These are phyloP conservation scores for Myxozyma sirexii DNA, from an alignment of 805 yeast species.

Conservation along the genomic window DNA sequence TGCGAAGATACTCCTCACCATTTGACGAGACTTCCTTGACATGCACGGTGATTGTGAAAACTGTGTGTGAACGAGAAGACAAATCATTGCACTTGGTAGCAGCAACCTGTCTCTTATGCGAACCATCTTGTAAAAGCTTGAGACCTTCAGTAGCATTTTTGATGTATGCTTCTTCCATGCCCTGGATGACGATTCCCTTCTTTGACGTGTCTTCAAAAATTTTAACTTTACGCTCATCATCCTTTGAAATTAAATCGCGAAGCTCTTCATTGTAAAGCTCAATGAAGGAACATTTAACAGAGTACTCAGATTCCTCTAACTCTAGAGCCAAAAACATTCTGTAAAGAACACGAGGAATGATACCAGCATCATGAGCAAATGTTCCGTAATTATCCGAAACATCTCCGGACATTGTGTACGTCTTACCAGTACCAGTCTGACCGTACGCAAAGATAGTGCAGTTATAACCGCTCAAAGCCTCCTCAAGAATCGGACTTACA, in stretches of 20 bases:
- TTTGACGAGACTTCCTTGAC: conserved; percentile 55
- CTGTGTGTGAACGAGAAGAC: conserved; percentile 79
- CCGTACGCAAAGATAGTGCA: conserved; percentile 80
- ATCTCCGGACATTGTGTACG: conserved; percentile 47
- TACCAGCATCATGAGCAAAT: conserved; percentile 55
- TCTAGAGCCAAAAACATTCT: conserved; percentile 56
- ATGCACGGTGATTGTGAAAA: conserved; percentile 68
- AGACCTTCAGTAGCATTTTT: conserved; percentile 56
- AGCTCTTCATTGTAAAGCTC: conserved; percentile 89
- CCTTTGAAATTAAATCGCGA: conserved; percentile 62
- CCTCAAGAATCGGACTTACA: conserved; percentile 65
- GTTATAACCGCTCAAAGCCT: conserved; percentile 74
- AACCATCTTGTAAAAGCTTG: conserved; percentile 57
- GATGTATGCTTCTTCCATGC: conserved; percentile 58
- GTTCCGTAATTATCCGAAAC: conserved; percentile 34
- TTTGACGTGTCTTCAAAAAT: conserved; percentile 55
- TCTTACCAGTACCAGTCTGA: conserved; percentile 77
- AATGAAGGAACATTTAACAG: conserved; percentile 76
- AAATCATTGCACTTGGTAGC: conserved; percentile 75
- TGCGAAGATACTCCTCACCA: conserved; percentile 54
- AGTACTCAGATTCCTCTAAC: conserved; percentile 52
- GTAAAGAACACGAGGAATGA: conserved; percentile 62
- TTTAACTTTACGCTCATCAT: conserved; percentile 53
- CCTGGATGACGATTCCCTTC: conserved; percentile 55
- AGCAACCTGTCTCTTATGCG: conserved; percentile 68